Evolutionary conservation across 2,329 filamentous ascomycete genomes (phyloP).

Genomic region (Stachybotrys elegans): DNA sequence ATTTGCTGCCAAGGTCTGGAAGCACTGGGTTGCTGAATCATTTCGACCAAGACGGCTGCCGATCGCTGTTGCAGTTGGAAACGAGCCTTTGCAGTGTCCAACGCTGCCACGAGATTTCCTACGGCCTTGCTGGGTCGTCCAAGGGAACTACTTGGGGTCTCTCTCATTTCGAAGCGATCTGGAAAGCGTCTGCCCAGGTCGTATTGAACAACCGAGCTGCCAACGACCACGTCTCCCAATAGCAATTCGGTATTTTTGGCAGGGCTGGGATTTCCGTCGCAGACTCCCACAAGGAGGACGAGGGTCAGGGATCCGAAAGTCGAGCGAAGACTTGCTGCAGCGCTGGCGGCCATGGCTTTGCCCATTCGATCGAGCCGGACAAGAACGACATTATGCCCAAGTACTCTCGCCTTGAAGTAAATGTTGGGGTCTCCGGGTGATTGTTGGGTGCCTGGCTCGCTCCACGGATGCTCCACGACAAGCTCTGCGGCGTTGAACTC

Average conservation of each 20-base stretch:
- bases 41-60: background rate
- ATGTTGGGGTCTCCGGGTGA: slow-evolving; percentile 10
- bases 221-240: slow-evolving; percentile 27
- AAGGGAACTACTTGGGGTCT: slow-evolving; percentile 17
- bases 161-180: slow-evolving; percentile 16
- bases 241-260: slow-evolving; percentile 13
- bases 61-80: background rate
- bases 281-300: slow-evolving; percentile 32
- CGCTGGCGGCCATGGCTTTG: slow-evolving; percentile 19
- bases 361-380: slow-evolving; percentile 19
- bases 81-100: background rate
- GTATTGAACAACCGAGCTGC: slow-evolving; percentile 21
- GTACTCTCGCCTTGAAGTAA: slow-evolving; percentile 17
- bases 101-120: slow-evolving; percentile 2
- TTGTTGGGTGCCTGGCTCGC: background rate
- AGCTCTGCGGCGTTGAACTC: background rate
- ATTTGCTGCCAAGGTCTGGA: background rate
- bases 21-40: background rate
- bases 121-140: slow-evolving; percentile 20
- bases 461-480: background rate
- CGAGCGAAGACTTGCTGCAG: slow-evolving; percentile 18
- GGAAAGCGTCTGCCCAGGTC: slow-evolving; percentile 21
- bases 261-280: slow-evolving; percentile 25
- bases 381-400: slow-evolving; percentile 19
- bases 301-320: slow-evolving; percentile 27